phyloP scores from a whole-genome alignment of 331 rosid genomes.

The Stylosanthes scabra region DNA sequence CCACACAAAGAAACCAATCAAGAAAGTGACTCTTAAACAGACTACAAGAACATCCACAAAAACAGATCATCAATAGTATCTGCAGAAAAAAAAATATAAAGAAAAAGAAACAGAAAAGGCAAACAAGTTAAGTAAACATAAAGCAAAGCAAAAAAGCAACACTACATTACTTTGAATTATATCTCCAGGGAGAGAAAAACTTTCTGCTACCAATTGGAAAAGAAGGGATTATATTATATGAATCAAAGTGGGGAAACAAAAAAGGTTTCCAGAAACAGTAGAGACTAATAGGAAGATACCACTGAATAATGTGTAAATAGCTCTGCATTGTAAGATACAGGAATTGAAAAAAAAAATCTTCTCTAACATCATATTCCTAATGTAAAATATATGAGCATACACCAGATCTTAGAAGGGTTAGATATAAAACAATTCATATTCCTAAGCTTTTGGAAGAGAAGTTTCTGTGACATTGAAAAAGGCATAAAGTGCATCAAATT shows the following conservation, averaged over 20 bases:
- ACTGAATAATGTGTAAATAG: neutral
- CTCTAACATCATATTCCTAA: neutral
- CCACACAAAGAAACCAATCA: constrained; percentile 6
- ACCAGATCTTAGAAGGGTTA: neutral
- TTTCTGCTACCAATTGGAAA: constrained; percentile 18
- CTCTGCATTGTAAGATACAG: constrained; percentile 23
- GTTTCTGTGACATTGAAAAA: neutral
- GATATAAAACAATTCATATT: no score
- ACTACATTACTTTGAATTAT: constrained; percentile 6
- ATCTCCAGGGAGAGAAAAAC: constrained; percentile 22
- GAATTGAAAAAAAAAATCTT: neutral
- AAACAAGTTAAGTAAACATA: constrained; percentile 17
- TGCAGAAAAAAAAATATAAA: neutral
- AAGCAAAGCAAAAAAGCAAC: neutral
- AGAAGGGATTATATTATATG: constrained; percentile 8
- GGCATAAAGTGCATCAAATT: constrained; percentile 3
- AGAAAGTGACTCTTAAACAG: neutral
- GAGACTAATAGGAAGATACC: neutral
- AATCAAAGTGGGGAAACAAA: neutral
- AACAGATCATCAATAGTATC: constrained; percentile 3
- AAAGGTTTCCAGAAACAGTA: constrained; percentile 23
- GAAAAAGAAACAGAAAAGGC: neutral
- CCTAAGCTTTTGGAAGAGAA: neutral
- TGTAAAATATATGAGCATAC: neutral
- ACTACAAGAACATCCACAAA: constrained; percentile 2